Conservation (phyloP, 768 basidiomycete species). For the Russula olivacea region DNA sequence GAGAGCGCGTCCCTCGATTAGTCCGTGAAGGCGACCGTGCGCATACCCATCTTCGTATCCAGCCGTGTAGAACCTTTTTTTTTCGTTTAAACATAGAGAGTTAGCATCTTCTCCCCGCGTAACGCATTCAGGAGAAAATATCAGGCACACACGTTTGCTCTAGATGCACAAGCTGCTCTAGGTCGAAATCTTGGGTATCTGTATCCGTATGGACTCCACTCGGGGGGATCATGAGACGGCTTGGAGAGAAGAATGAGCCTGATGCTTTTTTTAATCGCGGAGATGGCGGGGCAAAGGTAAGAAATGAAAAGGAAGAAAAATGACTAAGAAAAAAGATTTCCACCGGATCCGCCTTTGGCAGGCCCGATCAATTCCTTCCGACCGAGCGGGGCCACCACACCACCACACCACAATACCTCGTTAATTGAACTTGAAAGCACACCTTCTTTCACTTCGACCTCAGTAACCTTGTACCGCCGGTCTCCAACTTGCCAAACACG, state of each 20-base stretch:
- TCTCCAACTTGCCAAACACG: slow-evolving; percentile 13
- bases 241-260: no score
- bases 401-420: neutral
- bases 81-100: neutral
- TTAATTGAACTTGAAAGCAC: neutral
- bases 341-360: neutral
- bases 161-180: slow-evolving; percentile 30
- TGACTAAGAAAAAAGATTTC: neutral
- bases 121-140: neutral
- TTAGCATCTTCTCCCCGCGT: neutral
- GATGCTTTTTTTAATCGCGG: neutral
- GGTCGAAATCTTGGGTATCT: slow-evolving; percentile 26
- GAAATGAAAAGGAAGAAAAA: neutral
- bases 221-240: neutral
- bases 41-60: slow-evolving; percentile 74
- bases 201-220: neutral
- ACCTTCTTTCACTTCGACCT: slow-evolving; percentile 18
- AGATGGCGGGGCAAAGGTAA: slow-evolving; percentile 5
- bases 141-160: slow-evolving; percentile 31
- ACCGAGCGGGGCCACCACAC: neutral
- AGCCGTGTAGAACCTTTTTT: slow-evolving; percentile 64
- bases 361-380: neutral
- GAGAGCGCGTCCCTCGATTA: slow-evolving; percentile 85
- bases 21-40: slow-evolving; percentile 84
- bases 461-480: slow-evolving; percentile 1